Percentiles rank a stretch among this genome's conserved stretches.
phyloP scores from a whole-genome alignment of 2,329 filamentous ascomycete genomes.

The Scorias spongiosa region DNA sequence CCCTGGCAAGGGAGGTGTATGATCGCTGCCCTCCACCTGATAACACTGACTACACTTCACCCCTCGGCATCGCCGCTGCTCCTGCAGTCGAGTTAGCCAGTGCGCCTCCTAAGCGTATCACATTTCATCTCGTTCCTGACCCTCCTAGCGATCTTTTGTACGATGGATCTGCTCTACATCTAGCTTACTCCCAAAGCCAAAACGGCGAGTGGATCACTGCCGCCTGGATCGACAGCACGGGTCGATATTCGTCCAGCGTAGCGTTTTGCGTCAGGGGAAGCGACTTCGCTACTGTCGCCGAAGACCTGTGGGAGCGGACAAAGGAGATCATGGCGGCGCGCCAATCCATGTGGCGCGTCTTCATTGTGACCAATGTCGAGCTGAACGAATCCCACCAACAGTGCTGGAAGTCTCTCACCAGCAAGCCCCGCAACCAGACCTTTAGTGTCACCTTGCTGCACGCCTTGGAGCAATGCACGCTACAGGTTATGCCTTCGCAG shows the following conservation, averaged over 20 bases:
- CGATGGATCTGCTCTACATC: constrained; percentile 66
- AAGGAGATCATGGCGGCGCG: constrained; percentile 54
- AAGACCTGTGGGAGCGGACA: constrained; percentile 67
- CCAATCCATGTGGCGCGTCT: constrained; percentile 62
- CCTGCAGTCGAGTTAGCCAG: constrained; percentile 61
- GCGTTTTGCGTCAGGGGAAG: constrained; percentile 54
- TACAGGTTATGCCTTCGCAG: constrained; percentile 8
- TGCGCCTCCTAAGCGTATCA: constrained; percentile 52
- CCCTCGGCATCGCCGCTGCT: constrained; percentile 39
- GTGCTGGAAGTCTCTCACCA: constrained; percentile 12
- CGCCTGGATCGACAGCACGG: constrained; percentile 67
- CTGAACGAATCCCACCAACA: constrained; percentile 7
- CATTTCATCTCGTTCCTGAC: constrained; percentile 54
- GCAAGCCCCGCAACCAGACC: constrained; percentile 23
- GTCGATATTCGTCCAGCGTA: constrained; percentile 55
- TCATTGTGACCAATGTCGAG: constrained; percentile 37
- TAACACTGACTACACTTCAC: constrained; percentile 10
- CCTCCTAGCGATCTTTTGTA: constrained; percentile 59
- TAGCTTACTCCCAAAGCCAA: constrained; percentile 61
- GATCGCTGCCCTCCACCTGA: constrained; percentile 47
- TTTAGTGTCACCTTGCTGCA: constrained; percentile 15
- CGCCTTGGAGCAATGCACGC: constrained; percentile 7
- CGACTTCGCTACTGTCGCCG: constrained; percentile 49
- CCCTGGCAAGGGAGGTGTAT: constrained; percentile 59
- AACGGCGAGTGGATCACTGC: constrained; percentile 66